These are phyloP conservation scores for Hyaloscypha bicolor DNA, from an alignment of 495 filamentous ascomycete species.

Conservation along the genomic window DNA sequence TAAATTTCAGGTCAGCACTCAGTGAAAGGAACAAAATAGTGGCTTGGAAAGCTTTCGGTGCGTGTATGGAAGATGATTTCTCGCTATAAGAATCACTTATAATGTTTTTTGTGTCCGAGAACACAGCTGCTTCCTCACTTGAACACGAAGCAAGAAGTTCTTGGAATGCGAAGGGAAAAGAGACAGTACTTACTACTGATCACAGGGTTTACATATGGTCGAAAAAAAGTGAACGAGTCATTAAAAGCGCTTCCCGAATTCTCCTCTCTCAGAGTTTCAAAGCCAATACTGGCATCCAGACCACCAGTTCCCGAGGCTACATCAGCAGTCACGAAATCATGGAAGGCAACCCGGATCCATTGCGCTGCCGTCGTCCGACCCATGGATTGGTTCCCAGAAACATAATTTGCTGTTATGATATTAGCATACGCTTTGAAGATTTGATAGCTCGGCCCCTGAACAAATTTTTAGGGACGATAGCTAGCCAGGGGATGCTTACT, in stretches of 20 bases:
- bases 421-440: neutral
- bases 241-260: constrained; percentile 38
- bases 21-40: neutral
- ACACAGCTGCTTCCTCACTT: too few relatives aligned
- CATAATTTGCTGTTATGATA: constrained; percentile 22
- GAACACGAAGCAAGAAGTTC: too few relatives aligned
- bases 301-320: constrained; percentile 26
- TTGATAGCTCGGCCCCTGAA: neutral
- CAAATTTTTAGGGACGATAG: too few relatives aligned
- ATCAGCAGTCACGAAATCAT: constrained; percentile 28
- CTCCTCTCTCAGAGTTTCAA: constrained; percentile 34
- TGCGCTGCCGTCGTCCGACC: constrained; percentile 26
- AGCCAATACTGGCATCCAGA: constrained; percentile 39
- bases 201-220: constrained; percentile 19
- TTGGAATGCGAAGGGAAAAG: neutral
- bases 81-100: too few relatives aligned
- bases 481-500: constrained; percentile 6
- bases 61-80: too few relatives aligned
- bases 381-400: constrained; percentile 13
- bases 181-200: constrained; percentile 15
- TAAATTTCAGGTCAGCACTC: neutral
- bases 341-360: constrained; percentile 28
- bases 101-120: too few relatives aligned
- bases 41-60: too few relatives aligned
- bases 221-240: constrained; percentile 22